Percentiles rank a stretch among this genome's conserved stretches.
These are phyloP conservation scores for Scheffersomyces stambukii DNA, from an alignment of 1,139 yeast species.

Conservation along the genomic window DNA sequence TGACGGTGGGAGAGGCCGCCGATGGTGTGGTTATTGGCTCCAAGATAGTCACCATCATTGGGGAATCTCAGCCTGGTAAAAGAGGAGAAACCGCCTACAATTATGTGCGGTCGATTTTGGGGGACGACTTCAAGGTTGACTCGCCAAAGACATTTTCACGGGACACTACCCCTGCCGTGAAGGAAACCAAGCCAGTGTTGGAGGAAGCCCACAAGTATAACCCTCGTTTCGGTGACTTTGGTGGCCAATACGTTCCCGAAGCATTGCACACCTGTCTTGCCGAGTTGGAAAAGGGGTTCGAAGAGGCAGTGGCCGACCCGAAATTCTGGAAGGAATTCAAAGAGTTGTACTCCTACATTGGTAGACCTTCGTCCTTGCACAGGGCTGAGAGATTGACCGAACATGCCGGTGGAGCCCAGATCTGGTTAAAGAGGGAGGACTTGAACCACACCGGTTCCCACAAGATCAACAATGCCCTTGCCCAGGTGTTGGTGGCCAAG, in stretches of 20 bases:
- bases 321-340: conserved; percentile 90
- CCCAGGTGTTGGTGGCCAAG: conserved; percentile 88
- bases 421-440: conserved; percentile 98
- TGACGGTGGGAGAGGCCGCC: conserved; percentile 71
- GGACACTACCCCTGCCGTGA: conserved; percentile 15
- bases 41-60: conserved; percentile 67
- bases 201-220: conserved; percentile 56
- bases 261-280: conserved; percentile 86
- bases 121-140: conserved; percentile 46
- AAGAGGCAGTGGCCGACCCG: conserved; percentile 83
- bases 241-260: conserved; percentile 99
- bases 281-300: conserved; percentile 85
- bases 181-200: conserved; percentile 36
- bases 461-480: conserved; percentile 93
- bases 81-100: conserved; percentile 59
- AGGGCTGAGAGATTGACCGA: conserved; percentile 86
- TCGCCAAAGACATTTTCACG: conserved; percentile 28
- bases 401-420: conserved; percentile 92
- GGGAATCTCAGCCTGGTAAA: conserved; percentile 57
- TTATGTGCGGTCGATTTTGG: conserved; percentile 68
- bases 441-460: conserved; percentile 97
- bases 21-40: conserved; percentile 97
- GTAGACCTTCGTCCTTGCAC: conserved; percentile 93
- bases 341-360: conserved; percentile 79
- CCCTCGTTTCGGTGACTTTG: conserved; percentile 88